These are phyloP conservation scores for Lachnellula cervina DNA, from an alignment of 2,329 filamentous ascomycete genomes.

Conservation along the genomic window DNA sequence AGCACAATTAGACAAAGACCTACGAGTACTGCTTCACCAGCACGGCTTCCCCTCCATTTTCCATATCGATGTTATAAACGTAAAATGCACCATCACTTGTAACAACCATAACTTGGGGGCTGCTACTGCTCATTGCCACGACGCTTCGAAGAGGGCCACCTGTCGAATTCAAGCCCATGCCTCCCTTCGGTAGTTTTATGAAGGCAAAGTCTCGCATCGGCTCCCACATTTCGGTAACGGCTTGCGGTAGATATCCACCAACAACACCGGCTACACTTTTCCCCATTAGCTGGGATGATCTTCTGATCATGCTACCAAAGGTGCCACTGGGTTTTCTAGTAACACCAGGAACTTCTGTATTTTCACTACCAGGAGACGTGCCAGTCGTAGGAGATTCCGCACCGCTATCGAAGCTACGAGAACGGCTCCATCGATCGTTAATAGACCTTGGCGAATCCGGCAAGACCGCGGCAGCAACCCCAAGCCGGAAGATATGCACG, in stretches of 20 bases:
- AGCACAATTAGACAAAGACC: conserved; percentile 37
- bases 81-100: conserved; percentile 95
- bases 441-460: conserved; percentile 31
- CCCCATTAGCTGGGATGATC: conserved; percentile 90
- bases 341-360: conserved; percentile 26
- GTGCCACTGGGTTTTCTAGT: conserved; percentile 62
- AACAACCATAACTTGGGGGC: conserved; percentile 95
- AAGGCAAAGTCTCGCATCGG: conserved; percentile 92
- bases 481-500: conserved; percentile 89
- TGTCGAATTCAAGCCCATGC: conserved; percentile 30
- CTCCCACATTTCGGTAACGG: conserved; percentile 97
- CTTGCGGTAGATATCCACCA: conserved; percentile 85
- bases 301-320: conserved; percentile 84
- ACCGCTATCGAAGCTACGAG: conserved; percentile 50
- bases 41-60: conserved; percentile 87
- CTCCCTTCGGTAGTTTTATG: conserved; percentile 77
- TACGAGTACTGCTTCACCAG: conserved; percentile 91
- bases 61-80: conserved; percentile 91
- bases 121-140: conserved; percentile 94
- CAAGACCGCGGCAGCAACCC: conserved; percentile 38
- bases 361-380: conserved; percentile 28
- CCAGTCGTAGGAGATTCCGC: conserved; percentile 43
- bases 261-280: conserved; percentile 84
- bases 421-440: conserved; percentile 24
- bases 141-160: conserved; percentile 72